Evolutionary conservation across 306 rosid genomes (phyloP).

Genomic region (Citrullus amarus): DNA sequence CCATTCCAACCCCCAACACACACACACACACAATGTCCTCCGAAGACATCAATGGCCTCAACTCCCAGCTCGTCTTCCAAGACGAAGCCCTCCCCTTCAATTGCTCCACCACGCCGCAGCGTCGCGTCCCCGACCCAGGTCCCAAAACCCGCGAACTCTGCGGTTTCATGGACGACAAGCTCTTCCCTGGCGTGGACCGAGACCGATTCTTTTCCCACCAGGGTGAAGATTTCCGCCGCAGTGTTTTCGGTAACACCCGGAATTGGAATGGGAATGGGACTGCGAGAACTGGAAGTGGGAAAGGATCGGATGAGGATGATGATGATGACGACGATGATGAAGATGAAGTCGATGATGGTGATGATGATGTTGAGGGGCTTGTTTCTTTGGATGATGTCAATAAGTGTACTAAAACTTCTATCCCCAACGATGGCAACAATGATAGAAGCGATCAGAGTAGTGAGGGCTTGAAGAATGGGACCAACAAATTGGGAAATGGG

Average conservation of each 20-base stretch:
- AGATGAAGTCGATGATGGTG: slow-evolving; percentile 48
- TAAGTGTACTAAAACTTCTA: slow-evolving; percentile 25
- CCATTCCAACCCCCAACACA: neutral
- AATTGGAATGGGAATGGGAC: slow-evolving; percentile 56
- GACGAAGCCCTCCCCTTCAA: slow-evolving; percentile 53
- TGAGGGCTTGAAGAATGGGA: slow-evolving; percentile 21
- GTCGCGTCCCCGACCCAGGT: slow-evolving; percentile 43
- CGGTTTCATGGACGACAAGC: slow-evolving; percentile 61
- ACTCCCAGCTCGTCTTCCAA: slow-evolving; percentile 48
- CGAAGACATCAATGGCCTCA: slow-evolving; percentile 56
- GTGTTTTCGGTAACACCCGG: slow-evolving; percentile 33
- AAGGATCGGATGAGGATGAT: slow-evolving; percentile 58
- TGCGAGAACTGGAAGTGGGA: slow-evolving; percentile 40
- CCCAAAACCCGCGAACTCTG: slow-evolving; percentile 63
- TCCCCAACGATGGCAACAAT: slow-evolving; percentile 14
- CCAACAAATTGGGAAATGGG: slow-evolving; percentile 45
- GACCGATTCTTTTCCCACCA: slow-evolving; percentile 44
- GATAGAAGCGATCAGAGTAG: slow-evolving; percentile 20
- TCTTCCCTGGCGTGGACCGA: slow-evolving; percentile 33
- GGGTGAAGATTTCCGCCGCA: slow-evolving; percentile 48
- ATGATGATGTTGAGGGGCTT: slow-evolving; percentile 32
- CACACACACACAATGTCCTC: slow-evolving; percentile 36
- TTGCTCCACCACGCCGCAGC: slow-evolving; percentile 34
- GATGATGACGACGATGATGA: slow-evolving; percentile 48
- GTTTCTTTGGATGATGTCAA: slow-evolving; percentile 28